These are phyloP conservation scores for Penicillium rolfsii DNA, from an alignment of 2,329 filamentous ascomycete species.

Conservation along the genomic window DNA sequence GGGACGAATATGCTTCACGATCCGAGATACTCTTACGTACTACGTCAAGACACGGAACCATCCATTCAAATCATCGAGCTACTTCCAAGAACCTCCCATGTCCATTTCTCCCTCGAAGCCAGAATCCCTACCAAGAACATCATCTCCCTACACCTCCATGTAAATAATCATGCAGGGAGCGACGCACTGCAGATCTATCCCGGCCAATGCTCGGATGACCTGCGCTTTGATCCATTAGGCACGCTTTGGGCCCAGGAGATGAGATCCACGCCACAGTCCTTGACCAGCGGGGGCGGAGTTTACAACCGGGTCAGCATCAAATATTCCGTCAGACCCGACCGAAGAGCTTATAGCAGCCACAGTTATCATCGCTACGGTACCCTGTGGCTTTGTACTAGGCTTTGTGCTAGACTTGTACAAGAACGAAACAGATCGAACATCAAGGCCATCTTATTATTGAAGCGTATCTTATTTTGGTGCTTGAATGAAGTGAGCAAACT, in stretches of 20 bases:
- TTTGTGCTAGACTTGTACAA: no score
- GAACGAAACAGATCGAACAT: no score
- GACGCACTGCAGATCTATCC: constrained; percentile 19
- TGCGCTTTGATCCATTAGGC: constrained; percentile 25
- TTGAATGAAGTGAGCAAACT: background rate
- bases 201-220: constrained; percentile 18
- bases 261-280: background rate
- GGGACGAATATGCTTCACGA: background rate
- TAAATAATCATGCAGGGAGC: constrained; percentile 23
- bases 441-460: background rate
- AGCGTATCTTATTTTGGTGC: background rate
- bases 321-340: background rate
- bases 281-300: background rate
- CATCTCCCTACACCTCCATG: constrained; percentile 10
- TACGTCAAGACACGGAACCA: background rate
- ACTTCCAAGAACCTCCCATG: background rate
- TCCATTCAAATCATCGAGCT: background rate
- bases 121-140: background rate
- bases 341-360: background rate
- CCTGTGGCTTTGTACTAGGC: no score
- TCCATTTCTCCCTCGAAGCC: background rate
- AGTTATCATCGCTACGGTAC: background rate
- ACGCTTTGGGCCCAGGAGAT: constrained; percentile 15
- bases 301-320: background rate
- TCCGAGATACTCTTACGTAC: background rate